Evolutionary conservation across 2,329 filamentous ascomycete genomes (phyloP).

Genomic region (Fusarium tricinctum): DNA sequence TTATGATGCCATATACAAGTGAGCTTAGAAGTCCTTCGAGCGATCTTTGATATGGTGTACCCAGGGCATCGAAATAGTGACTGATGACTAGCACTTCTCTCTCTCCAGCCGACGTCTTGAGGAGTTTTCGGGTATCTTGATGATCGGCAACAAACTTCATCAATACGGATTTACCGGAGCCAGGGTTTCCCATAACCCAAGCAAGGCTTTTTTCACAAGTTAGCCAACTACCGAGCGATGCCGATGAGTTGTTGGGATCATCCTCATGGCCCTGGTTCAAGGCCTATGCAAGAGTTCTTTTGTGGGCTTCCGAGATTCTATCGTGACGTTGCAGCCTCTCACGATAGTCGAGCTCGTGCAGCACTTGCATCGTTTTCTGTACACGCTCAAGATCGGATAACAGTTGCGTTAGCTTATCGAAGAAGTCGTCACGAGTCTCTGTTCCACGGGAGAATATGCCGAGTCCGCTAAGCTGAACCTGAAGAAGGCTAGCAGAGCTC

Average conservation of each 20-base stretch:
- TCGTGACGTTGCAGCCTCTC: background rate
- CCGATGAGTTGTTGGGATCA: background rate
- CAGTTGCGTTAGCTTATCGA: background rate
- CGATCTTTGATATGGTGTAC: conserved; percentile 11
- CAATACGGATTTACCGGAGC: conserved; percentile 22
- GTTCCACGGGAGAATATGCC: background rate
- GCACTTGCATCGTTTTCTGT: background rate
- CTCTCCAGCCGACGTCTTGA: background rate
- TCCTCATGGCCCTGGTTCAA: background rate
- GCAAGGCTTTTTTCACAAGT: background rate
- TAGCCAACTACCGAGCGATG: conserved; percentile 11
- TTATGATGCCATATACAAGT: conserved; percentile 27
- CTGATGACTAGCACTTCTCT: background rate
- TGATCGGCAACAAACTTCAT: conserved; percentile 27
- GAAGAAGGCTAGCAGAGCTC: background rate
- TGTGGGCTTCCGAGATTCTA: background rate
- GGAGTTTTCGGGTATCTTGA: background rate
- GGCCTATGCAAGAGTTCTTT: conserved; percentile 2
- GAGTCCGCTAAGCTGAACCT: background rate
- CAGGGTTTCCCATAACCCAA: conserved; percentile 23
- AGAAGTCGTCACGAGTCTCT: background rate
- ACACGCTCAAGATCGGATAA: background rate
- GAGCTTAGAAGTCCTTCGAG: conserved; percentile 12
- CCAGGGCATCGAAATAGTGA: conserved; percentile 17
- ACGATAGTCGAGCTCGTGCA: background rate